Evolutionary conservation across 139 green algal species (phyloP).

Genomic region (Limnomonas spitsbergensis): DNA sequence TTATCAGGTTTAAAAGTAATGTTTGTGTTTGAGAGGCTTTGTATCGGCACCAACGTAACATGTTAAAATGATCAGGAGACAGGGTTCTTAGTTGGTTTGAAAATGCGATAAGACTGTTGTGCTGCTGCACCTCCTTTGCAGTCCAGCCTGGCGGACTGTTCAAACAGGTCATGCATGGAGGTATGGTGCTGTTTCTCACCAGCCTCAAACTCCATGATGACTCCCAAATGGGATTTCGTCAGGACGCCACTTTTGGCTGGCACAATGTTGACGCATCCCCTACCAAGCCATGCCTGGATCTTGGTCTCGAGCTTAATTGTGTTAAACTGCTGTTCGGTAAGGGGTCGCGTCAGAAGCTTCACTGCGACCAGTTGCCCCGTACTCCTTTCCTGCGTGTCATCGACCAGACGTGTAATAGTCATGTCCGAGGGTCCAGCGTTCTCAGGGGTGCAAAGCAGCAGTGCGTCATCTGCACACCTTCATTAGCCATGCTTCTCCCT

Average conservation of each 20-base stretch:
- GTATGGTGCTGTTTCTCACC: not conserved
- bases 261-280: not conserved
- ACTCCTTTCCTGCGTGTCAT: not conserved
- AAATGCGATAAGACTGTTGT: too few relatives aligned
- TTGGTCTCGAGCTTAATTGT: not conserved
- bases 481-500: not conserved
- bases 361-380: not conserved
- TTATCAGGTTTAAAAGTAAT: too few relatives aligned
- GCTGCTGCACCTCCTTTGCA: too few relatives aligned
- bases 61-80: too few relatives aligned
- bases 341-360: not conserved
- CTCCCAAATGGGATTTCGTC: not conserved
- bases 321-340: not conserved
- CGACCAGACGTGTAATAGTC: not conserved
- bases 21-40: too few relatives aligned
- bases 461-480: not conserved
- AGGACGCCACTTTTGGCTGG: not conserved
- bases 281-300: not conserved
- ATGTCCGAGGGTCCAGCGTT: not conserved
- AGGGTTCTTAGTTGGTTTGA: too few relatives aligned
- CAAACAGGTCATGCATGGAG: too few relatives aligned
- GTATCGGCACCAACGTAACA: too few relatives aligned
- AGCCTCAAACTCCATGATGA: not conserved
- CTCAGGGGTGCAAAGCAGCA: too few relatives aligned
- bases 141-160: too few relatives aligned